These are phyloP conservation scores for Serendipita sp. DNA, from an alignment of 768 basidiomycete genomes.

Conservation along the genomic window DNA sequence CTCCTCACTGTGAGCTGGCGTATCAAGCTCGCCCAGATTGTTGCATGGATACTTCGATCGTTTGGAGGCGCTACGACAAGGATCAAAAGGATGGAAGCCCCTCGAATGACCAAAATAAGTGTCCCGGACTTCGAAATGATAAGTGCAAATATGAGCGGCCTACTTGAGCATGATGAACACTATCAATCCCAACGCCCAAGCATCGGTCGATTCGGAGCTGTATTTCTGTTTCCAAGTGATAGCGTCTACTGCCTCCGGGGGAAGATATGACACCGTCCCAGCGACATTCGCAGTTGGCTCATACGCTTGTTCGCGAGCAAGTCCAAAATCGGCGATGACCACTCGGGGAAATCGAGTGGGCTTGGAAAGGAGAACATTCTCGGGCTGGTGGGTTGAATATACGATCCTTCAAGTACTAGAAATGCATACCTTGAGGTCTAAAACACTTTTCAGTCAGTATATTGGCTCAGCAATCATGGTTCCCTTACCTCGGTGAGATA, in stretches of 20 bases:
- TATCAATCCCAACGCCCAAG: constrained; percentile 75
- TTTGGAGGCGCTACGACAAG: constrained; percentile 22
- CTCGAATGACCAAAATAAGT: constrained; percentile 22
- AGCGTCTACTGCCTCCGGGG: constrained; percentile 71
- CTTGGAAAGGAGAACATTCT: constrained; percentile 62
- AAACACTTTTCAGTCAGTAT: not conserved
- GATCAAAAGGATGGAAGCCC: constrained; percentile 66
- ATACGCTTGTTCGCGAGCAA: constrained; percentile 61
- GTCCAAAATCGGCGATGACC: constrained; percentile 74
- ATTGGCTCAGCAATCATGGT: not conserved
- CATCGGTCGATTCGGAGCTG: constrained; percentile 72
- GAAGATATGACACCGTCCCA: constrained; percentile 75
- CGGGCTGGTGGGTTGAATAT: constrained; percentile 38
- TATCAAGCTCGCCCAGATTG: constrained; percentile 25
- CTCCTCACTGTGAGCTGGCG: constrained; percentile 35
- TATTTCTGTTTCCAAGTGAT: constrained; percentile 45
- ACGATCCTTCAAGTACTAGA: not conserved
- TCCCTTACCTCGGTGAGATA: constrained; percentile 61
- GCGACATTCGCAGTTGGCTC: constrained; percentile 77
- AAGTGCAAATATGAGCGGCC: constrained; percentile 19
- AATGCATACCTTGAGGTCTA: constrained; percentile 46
- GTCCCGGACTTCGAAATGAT: not conserved
- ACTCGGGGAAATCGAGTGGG: constrained; percentile 80
- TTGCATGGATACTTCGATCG: constrained; percentile 13
- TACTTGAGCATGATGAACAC: constrained; percentile 75